Base-by-base conservation (phyloP, 768 basidiomycete genomes). In the Mrakia hoshinonis region DNA sequence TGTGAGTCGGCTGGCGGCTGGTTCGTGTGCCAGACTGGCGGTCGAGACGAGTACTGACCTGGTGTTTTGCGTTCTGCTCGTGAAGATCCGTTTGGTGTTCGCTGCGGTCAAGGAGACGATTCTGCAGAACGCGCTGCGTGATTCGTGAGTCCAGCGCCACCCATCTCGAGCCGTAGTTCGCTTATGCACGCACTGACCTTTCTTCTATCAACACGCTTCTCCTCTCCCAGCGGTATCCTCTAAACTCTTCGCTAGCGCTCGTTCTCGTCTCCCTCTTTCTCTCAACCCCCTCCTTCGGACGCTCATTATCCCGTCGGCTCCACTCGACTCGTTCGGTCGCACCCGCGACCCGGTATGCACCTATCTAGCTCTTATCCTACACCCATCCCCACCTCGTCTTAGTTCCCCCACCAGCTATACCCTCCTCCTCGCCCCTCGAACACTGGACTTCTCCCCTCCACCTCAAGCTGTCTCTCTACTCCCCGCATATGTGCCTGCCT, bases 41-140 rank as follows among this genome's bases (percentile, higher is more conserved):
- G n/a, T n/a, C n/a, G n/a, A n/a, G n/a, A n/a, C n/a, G n/a, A n/a
- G n/a, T n/a, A 39, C 51, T 55, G 15, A 20, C 49, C 11, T 22
- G 4, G 34, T 15, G 22, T 49, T 29, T 52, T 72, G 36, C 46
- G 22, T 9, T 51, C 51, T 54, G 46, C 36, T 70, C 39, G 64
- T 20, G 18, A 81, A 81, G 81, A 81, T 82, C 69, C 81, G 81
- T 65, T 77, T 92, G 1, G 89, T 92, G 22, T 92, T 93, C 73
- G 89, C 89, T 0, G 90, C 90, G 0, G 90, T 92, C 58, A 92
- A 92, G 80, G 92, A 94, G 81, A 93, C 92, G n/a, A 92, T 94
- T 68, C 78, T 93, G 68, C 89, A 91, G 80, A 92, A 92, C 77
- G 91, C 91, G 3, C 81, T 92, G 7, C 86, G 89, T 77, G 91